Evolutionary conservation across 371 early-diverging fungal genomes (phyloP).

Genomic region (Mortierella sp.): DNA sequence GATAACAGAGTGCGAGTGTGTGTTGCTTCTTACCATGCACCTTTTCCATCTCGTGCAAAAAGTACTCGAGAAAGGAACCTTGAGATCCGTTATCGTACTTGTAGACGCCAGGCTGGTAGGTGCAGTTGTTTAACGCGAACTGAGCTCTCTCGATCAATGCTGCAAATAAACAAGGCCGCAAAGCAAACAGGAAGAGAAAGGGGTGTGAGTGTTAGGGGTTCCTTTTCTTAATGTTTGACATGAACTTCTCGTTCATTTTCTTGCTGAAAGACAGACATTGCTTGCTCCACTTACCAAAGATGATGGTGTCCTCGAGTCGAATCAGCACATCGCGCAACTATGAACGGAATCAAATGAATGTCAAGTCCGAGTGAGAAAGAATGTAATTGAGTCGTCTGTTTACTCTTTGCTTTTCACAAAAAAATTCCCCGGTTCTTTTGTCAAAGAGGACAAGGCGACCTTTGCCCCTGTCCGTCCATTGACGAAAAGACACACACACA

Average conservation of each 20-base stretch:
- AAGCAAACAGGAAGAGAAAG: background rate
- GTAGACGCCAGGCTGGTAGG: conserved; percentile 83
- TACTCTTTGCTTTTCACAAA: background rate
- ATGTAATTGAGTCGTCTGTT: background rate
- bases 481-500: too few species aligned
- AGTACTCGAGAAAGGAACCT: conserved; percentile 90
- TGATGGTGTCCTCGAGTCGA: conserved; percentile 95
- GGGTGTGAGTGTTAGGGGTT: background rate
- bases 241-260: too few species aligned
- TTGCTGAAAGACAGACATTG: background rate
- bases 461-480: too few species aligned
- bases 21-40: conserved; percentile 81
- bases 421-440: background rate
- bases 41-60: conserved; percentile 91
- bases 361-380: background rate
- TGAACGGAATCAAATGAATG: conserved; percentile 51
- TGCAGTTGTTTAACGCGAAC: conserved; percentile 84
- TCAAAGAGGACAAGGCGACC: too few species aligned
- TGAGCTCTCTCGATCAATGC: conserved; percentile 95
- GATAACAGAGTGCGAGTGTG: background rate
- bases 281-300: conserved; percentile 78
- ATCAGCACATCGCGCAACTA: conserved; percentile 83
- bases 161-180: conserved; percentile 29
- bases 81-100: conserved; percentile 72
- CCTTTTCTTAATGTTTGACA: too few species aligned